Percentiles rank a stretch among this genome's conserved stretches.
phyloP scores from a whole-genome alignment of 768 basidiomycete species.

The Cyclocybe aegerita region DNA sequence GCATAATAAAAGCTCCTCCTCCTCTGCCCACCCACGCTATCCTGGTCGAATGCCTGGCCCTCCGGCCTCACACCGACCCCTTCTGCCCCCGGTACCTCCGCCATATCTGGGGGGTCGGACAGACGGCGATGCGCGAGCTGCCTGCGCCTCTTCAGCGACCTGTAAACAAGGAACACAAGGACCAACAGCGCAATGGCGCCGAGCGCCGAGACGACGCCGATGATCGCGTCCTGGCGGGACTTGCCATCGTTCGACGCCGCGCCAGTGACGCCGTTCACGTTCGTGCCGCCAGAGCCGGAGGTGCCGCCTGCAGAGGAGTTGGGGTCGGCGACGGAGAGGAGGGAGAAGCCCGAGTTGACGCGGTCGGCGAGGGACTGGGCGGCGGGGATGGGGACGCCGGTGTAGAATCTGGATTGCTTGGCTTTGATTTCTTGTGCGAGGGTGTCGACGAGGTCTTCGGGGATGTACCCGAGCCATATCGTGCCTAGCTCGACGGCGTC shows the following conservation, averaged over 20 bases:
- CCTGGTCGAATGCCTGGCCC: conserved; percentile 77
- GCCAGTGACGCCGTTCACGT: conserved; percentile 16
- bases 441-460: conserved; percentile 46
- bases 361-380: conserved; percentile 58
- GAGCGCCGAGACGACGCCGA: conserved; percentile 84
- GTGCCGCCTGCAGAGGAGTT: conserved; percentile 10
- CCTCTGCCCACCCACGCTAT: conserved; percentile 70
- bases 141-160: conserved; percentile 63
- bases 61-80: conserved; percentile 49
- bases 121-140: conserved; percentile 73
- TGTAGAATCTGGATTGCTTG: conserved; percentile 65
- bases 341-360: conserved; percentile 67
- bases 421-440: conserved; percentile 69
- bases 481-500: conserved; percentile 62
- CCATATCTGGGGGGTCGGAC: conserved; percentile 48
- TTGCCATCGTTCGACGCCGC: conserved; percentile 33
- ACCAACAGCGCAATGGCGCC: conserved; percentile 77
- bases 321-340: conserved; percentile 48
- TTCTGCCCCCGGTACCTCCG: conserved; percentile 10
- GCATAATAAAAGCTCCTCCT: conserved; percentile 85
- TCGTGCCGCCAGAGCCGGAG: conserved; percentile 1
- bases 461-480: conserved; percentile 72
- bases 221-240: conserved; percentile 79
- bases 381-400: conserved; percentile 39
- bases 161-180: conserved; percentile 69